Evolutionary conservation across 257 asterid genomes (phyloP), one percentile per base, ranked within the genome.

Genomic region (Gentiana macrophylla): DNA sequence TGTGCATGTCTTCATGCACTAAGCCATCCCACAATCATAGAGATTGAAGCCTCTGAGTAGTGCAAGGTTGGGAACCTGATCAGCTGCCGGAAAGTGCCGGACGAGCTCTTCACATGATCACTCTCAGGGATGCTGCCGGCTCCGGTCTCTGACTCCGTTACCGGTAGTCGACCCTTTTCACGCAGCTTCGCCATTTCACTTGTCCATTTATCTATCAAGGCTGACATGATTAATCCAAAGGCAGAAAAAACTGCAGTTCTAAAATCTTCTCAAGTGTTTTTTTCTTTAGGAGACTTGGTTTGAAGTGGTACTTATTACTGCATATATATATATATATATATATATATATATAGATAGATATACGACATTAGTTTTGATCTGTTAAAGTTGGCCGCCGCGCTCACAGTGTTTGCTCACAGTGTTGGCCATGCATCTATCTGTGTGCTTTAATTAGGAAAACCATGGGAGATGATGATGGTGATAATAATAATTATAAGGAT

Each of bases 161-260:
- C 50, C 46, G 9, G 9, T 53, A 62, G 50, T 56, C 56, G 60
- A 35, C 41, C 66, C 64, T 67, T 77, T 57, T 66, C 70, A 10
- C 77, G 70, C 53, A 59, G 57, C 70, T 78, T 79, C 56, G 78
- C 79, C 34, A 63, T 34, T 74, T 77, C 81, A 46, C 57, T 60
- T 12, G 62, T 82, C 84, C 86, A 80, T 5, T 62, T 80, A 59
- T 80, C 94, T 61, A 74, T 71, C 13, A 80, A 55, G 61, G 67
- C 74, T 49, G 84, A 73, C 92, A 74, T 78, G 32, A 13, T 11
- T 24, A 48, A 41, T 1, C 5, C 0, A 13, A 43, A 54, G 8
- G 13, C 35, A 43, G 37, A 4, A 44, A n/a, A 53, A 11, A 1
- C 9, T 9, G n/a, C 24, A 24, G 24, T 24, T 24, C 24, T 53